Evolutionary conservation across 345 rosid genomes (phyloP), one percentile per base, ranked within the genome.

Genomic region (Turritis glabra): DNA sequence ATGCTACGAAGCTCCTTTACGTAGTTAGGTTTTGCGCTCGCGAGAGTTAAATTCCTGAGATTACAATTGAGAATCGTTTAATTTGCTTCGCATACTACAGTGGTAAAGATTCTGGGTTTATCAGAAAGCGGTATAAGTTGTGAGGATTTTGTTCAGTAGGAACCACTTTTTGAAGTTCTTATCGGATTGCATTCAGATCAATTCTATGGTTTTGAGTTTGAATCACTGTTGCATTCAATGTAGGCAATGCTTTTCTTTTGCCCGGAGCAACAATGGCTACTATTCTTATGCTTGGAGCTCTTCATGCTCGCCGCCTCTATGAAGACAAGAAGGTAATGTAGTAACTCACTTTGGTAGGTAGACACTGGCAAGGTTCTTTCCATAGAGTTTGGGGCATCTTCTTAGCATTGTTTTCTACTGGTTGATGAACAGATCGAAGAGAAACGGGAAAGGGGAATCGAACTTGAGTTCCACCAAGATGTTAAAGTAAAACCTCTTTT

Each of bases 231-330:
- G 19, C 4, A 15, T 4, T 21, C 18, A 25, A 30, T 79, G 68
- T 78, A 90, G 99, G 97, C 59, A 90, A 84, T 71, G 67, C 71
- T 51, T 87, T 86, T 79, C 78, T 92, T 73, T 54, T 95, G 65
- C 96, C 99, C 3, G 96, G 97, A 56, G 99, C 99, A 35, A 95
- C 97, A 14, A 82, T 83, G 26, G 97, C 99, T 40, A 90, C 97
- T 61, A 72, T 95, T 3, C 91, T 95, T 71, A 95, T 95, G 99
- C 96, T 95, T 52, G 97, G 97, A 38, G 96, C 85, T 38, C 99
- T 95, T 68, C 99, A 95, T 59, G 97, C 90, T 41, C 97, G 97
- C 21, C 88, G 99, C 10, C 84, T 95, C 27, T 95, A 95, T 53
- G 87, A 84, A 63, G 99, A 92, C 75, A 90, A 84, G 81, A 95